Evolutionary conservation across 2,329 filamentous ascomycete genomes (phyloP).

Genomic region (Cryphonectria radicalis): DNA sequence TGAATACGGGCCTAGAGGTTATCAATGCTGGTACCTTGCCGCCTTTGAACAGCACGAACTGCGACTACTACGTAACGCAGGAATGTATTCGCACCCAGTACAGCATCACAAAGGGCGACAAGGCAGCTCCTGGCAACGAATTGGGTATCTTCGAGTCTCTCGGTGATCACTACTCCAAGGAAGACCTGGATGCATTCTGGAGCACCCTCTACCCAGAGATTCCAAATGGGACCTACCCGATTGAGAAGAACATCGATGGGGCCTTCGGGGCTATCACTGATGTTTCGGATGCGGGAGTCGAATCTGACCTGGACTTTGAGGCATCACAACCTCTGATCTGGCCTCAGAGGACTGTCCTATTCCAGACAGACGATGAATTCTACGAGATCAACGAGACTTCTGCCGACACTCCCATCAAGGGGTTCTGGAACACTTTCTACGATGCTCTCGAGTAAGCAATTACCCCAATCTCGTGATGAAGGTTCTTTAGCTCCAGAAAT

Average conservation of each 20-base stretch:
- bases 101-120: slow-evolving; percentile 17
- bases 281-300: slow-evolving; percentile 30
- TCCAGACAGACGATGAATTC: slow-evolving; percentile 36
- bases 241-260: slow-evolving; percentile 33
- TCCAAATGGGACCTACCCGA: slow-evolving; percentile 36
- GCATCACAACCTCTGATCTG: slow-evolving; percentile 53
- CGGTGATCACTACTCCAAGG: slow-evolving; percentile 19
- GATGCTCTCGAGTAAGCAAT: slow-evolving; percentile 6
- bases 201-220: slow-evolving; percentile 26
- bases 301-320: slow-evolving; percentile 53
- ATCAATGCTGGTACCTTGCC: slow-evolving; percentile 15
- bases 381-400: slow-evolving; percentile 33
- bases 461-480: too few relatives aligned
- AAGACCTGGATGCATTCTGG: slow-evolving; percentile 20
- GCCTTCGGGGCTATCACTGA: slow-evolving; percentile 28
- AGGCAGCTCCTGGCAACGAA: slow-evolving; percentile 18
- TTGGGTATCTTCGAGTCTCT: slow-evolving; percentile 24
- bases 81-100: slow-evolving; percentile 24
- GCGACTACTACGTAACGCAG: slow-evolving; percentile 23
- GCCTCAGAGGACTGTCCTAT: slow-evolving; percentile 47
- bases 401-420: not conserved
- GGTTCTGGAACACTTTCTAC: slow-evolving; percentile 19
- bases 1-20: slow-evolving; percentile 18
- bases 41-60: slow-evolving; percentile 18
- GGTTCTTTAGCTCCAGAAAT: too few relatives aligned